Conservation (phyloP, 768 basidiomycete genomes). For the Serendipita sp. region DNA sequence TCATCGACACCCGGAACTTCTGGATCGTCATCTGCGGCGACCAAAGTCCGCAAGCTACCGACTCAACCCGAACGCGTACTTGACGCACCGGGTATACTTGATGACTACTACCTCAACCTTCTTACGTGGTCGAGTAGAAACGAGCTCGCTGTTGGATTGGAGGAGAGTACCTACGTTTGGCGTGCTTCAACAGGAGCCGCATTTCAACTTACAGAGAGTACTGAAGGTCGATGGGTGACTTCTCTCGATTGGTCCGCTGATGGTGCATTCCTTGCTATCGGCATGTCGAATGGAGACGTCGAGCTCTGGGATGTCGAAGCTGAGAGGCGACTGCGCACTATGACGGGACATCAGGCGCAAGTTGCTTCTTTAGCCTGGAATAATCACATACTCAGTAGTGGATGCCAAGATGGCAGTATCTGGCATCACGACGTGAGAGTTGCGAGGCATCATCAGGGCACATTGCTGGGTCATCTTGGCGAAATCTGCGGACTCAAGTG, state of each 20-base stretch:
- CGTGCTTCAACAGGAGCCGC: constrained; percentile 79
- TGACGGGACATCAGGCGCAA: constrained; percentile 74
- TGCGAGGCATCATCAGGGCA: constrained; percentile 74
- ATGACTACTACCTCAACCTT: constrained; percentile 96
- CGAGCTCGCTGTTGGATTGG: constrained; percentile 77
- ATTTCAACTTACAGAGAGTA: constrained; percentile 56
- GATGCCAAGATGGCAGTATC: constrained; percentile 87
- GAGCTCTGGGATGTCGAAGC: constrained; percentile 90
- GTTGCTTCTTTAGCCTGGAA: constrained; percentile 79
- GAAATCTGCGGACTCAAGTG: constrained; percentile 90
- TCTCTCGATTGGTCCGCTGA: constrained; percentile 57
- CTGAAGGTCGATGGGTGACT: constrained; percentile 60
- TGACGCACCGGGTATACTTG: constrained; percentile 80
- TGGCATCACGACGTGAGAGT: constrained; percentile 93
- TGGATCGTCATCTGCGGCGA: constrained; percentile 45
- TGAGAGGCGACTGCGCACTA: constrained; percentile 69
- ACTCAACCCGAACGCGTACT: constrained; percentile 84
- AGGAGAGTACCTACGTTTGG: constrained; percentile 83
- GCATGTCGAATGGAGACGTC: constrained; percentile 65
- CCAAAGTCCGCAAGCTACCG: constrained; percentile 68
- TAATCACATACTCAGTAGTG: constrained; percentile 69
- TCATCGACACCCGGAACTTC: constrained; percentile 40
- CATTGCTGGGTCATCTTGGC: constrained; percentile 75
- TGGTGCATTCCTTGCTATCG: constrained; percentile 68
- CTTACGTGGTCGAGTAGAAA: constrained; percentile 80